Conservation (phyloP, 2,329 filamentous ascomycete genomes). For the Salinomyces thailandicus region DNA sequence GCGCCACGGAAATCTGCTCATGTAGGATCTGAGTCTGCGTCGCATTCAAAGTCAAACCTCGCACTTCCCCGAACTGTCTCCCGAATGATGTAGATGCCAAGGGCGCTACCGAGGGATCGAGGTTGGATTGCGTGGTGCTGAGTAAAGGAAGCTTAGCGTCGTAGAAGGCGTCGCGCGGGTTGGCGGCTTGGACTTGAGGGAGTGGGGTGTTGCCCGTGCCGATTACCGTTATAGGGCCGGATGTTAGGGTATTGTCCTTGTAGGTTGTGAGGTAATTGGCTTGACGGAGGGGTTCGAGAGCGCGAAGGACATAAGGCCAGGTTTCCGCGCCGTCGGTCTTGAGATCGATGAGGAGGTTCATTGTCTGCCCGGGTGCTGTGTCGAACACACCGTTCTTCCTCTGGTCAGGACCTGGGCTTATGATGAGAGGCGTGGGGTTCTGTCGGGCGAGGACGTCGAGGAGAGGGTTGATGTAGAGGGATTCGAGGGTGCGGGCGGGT, state of each 20-base stretch:
- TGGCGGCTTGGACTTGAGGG: constrained; percentile 7
- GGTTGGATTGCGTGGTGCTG: constrained; percentile 30
- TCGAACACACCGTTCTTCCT: constrained; percentile 55
- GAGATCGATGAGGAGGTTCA: constrained; percentile 55
- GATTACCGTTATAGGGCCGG: constrained; percentile 48
- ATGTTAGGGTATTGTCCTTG: constrained; percentile 35
- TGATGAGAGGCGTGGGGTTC: constrained; percentile 35
- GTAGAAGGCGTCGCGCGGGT: constrained; percentile 43
- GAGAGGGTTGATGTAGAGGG: constrained; percentile 51
- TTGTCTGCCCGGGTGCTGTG: constrained; percentile 43
- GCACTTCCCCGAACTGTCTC: constrained; percentile 31
- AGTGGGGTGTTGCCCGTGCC: constrained; percentile 35
- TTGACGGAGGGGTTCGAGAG: constrained; percentile 46
- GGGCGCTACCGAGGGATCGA: constrained; percentile 41
- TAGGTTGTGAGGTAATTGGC: constrained; percentile 44
- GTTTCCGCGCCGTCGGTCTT: constrained; percentile 49
- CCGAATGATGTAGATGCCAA: constrained; percentile 46
- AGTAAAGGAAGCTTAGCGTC: constrained; percentile 46
- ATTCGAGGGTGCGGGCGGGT: constrained; percentile 42
- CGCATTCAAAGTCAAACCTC: constrained; percentile 29
- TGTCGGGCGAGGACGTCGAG: constrained; percentile 44
- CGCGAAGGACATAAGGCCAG: constrained; percentile 46
- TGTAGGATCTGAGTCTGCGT: constrained; percentile 43
- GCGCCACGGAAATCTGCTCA: constrained; percentile 43
- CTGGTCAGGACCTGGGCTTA: constrained; percentile 27